These are phyloP conservation scores for Entomortierella lignicola DNA, from an alignment of 192 early-diverging fungal species.

Conservation along the genomic window DNA sequence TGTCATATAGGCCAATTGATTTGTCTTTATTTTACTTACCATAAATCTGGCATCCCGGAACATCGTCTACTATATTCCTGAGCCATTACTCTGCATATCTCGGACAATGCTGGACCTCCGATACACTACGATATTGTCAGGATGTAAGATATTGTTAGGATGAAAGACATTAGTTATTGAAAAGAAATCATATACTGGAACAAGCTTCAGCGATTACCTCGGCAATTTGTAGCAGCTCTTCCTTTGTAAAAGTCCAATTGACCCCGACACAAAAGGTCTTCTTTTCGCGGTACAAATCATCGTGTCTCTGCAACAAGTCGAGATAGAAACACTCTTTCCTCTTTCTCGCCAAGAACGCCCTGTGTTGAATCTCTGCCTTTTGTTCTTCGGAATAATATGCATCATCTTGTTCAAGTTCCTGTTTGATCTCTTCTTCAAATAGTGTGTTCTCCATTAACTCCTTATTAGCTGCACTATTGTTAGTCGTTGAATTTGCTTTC, in stretches of 20 bases:
- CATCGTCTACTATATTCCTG: slow-evolving; percentile 71
- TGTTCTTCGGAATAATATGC: slow-evolving; percentile 50
- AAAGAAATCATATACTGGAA: not conserved
- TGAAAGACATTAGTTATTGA: no score
- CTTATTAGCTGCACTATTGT: not conserved
- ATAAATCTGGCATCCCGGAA: slow-evolving; percentile 78
- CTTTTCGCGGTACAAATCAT: slow-evolving; percentile 54
- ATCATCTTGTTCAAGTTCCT: slow-evolving; percentile 51
- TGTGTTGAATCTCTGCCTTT: slow-evolving; percentile 25
- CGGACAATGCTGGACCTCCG: slow-evolving; percentile 63
- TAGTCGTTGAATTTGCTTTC: not conserved
- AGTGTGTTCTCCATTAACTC: not conserved
- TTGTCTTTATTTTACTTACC: no score
- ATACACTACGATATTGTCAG: slow-evolving; percentile 59
- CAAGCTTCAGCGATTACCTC: slow-evolving; percentile 48
- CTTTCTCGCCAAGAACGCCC: slow-evolving; percentile 23
- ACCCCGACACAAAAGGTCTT: slow-evolving; percentile 62
- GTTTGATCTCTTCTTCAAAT: slow-evolving; percentile 19
- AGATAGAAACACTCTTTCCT: slow-evolving; percentile 41
- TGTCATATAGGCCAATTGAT: no score
- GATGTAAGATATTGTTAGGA: slow-evolving; percentile 7
- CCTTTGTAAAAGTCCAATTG: slow-evolving; percentile 58
- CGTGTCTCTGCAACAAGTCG: slow-evolving; percentile 46
- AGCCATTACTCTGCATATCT: slow-evolving; percentile 69
- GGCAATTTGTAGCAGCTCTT: slow-evolving; percentile 59